Conservation (phyloP, 2,329 filamentous ascomycete genomes). For the Nigrospora sphaerica region DNA sequence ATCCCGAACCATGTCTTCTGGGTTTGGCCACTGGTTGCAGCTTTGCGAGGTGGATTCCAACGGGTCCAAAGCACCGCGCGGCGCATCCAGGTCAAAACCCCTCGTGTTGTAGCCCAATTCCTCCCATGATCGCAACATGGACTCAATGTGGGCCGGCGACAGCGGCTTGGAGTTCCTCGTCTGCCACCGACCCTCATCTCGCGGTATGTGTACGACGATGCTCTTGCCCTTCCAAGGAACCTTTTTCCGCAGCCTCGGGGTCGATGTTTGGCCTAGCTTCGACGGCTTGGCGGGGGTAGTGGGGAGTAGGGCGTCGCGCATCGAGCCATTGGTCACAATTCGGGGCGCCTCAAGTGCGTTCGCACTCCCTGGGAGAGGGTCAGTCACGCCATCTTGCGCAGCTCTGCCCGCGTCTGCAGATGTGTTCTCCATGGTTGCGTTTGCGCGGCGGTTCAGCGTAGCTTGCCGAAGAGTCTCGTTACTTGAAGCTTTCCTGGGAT, state of each 20-base stretch:
- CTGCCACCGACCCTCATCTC: conserved; percentile 58
- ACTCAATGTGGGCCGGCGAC: conserved; percentile 44
- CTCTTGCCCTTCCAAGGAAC: conserved; percentile 70
- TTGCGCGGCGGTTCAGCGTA: conserved; percentile 15
- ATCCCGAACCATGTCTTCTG: conserved; percentile 50
- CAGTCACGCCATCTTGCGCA: conserved; percentile 20
- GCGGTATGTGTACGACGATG: conserved; percentile 63
- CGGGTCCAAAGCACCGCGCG: conserved; percentile 18
- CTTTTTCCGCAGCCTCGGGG: conserved; percentile 61
- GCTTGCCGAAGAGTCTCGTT: conserved; percentile 47
- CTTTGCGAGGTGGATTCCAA: conserved; percentile 51
- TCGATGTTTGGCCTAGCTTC: conserved; percentile 33
- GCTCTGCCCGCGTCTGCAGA: conserved; percentile 9
- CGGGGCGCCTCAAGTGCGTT: conserved; percentile 6
- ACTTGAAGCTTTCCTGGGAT: conserved; percentile 43
- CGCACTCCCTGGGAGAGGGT: conserved; percentile 4
- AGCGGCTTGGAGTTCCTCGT: conserved; percentile 49
- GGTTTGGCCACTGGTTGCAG: conserved; percentile 59
- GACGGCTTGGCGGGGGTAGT: conserved; percentile 19
- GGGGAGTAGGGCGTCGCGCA: conserved; percentile 9
- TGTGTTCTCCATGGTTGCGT: conserved; percentile 17
- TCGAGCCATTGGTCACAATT: conserved; percentile 6
- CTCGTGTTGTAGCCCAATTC: conserved; percentile 61
- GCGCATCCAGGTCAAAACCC: conserved; percentile 60
- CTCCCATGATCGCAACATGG: conserved; percentile 60